Conservation (phyloP, 495 filamentous ascomycete genomes). For the Trichoderma asperelloides region DNA sequence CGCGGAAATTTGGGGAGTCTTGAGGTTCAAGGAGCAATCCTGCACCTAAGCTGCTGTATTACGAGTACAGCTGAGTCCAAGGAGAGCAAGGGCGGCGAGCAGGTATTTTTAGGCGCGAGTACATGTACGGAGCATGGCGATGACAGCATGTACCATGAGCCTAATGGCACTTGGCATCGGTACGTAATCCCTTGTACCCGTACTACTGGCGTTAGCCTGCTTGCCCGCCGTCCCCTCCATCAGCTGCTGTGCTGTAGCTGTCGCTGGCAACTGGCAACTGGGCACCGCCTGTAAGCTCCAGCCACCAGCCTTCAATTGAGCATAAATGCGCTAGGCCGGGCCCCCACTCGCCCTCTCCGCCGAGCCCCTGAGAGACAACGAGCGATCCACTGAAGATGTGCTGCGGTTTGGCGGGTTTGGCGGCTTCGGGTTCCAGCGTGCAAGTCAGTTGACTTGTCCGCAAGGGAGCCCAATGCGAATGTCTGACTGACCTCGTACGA, state of each 20-base stretch:
- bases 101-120: background rate
- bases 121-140: background rate
- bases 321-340: slow-evolving; percentile 26
- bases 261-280: too few species aligned
- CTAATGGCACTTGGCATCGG: background rate
- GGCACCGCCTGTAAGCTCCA: background rate
- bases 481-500: background rate
- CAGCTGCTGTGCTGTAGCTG: background rate
- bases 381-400: slow-evolving; percentile 17
- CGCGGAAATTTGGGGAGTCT: background rate
- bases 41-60: background rate
- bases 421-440: slow-evolving; percentile 23
- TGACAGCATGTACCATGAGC: background rate
- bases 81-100: background rate
- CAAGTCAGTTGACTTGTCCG: slow-evolving; percentile 18
- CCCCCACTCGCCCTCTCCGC: slow-evolving; percentile 39
- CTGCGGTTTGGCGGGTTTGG: slow-evolving; percentile 44
- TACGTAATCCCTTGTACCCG: background rate
- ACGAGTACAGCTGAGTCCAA: background rate
- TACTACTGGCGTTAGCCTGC: background rate
- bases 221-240: background rate
- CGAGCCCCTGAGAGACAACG: background rate
- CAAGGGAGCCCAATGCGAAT: slow-evolving; percentile 4
- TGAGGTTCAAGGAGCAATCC: background rate
- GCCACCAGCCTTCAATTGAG: background rate